phyloP scores from a whole-genome alignment of 192 early-diverging fungal species.

The Oehlia diaphana region DNA sequence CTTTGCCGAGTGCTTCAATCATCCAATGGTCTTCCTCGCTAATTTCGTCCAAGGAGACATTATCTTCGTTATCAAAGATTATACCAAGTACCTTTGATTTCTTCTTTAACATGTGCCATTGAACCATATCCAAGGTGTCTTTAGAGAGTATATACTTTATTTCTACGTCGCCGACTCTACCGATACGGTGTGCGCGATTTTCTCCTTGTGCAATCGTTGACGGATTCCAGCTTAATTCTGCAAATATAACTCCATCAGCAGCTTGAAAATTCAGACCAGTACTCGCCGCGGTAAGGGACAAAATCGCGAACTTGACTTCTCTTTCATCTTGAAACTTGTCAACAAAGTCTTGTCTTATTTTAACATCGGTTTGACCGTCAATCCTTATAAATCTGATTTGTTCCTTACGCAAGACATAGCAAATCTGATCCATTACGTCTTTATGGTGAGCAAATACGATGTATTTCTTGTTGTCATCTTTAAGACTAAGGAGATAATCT shows the following conservation, averaged over 20 bases:
- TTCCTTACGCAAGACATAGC: conserved; percentile 16
- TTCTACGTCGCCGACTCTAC: conserved; percentile 40
- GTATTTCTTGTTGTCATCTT: conserved; percentile 41
- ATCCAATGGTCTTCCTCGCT: background rate
- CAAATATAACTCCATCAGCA: conserved; percentile 53
- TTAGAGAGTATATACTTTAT: conserved; percentile 49
- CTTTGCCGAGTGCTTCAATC: background rate
- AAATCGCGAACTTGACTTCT: conserved; percentile 38
- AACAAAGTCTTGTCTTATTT: conserved; percentile 38
- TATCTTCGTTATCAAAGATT: background rate
- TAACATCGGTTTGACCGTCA: conserved; percentile 41
- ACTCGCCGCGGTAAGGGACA: conserved; percentile 50
- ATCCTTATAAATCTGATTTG: conserved; percentile 44
- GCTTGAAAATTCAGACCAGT: conserved; percentile 47
- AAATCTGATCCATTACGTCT: conserved; percentile 33
- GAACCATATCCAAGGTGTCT: conserved; percentile 42
- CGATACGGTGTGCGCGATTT: conserved; percentile 51
- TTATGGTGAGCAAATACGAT: conserved; percentile 54
- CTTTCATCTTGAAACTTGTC: conserved; percentile 45
- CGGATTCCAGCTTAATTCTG: conserved; percentile 55
- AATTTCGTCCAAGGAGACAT: background rate
- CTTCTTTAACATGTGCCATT: background rate
- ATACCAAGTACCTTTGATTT: background rate
- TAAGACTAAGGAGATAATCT: conserved; percentile 44
- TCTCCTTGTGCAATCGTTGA: conserved; percentile 47